phyloP scores from a whole-genome alignment of 768 basidiomycete species.

The Naganishia kalamii region DNA sequence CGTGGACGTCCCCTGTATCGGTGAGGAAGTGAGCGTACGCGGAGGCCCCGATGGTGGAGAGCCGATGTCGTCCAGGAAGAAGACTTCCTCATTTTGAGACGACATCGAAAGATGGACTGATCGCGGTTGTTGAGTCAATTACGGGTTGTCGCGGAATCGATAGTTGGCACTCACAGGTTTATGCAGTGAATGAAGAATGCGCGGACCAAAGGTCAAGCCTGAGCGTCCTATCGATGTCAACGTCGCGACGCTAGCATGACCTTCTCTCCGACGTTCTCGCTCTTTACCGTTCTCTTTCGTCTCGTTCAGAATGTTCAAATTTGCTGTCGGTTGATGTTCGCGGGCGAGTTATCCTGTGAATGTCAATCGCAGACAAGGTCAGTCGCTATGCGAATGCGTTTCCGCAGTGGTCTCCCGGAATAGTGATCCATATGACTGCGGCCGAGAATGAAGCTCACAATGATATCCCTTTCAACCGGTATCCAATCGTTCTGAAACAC shows the following conservation, averaged over 20 bases:
- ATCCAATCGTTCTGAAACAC: no score
- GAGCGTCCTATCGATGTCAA: not conserved
- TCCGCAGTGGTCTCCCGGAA: no score
- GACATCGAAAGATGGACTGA: not conserved
- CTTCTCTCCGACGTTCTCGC: not conserved
- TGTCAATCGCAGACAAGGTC: no score
- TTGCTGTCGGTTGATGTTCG: not conserved
- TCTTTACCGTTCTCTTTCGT: not conserved
- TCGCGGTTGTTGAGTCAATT: no score
- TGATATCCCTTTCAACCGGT: no score
- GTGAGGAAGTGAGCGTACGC: not conserved
- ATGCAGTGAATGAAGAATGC: not conserved
- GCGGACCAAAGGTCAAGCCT: conserved; percentile 7
- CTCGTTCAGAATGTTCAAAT: not conserved
- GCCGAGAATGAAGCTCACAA: no score
- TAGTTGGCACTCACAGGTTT: no score
- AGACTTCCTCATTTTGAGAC: conserved; percentile 16
- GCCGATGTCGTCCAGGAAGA: conserved; percentile 16
- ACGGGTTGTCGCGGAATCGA: no score
- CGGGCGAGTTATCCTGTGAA: not conserved
- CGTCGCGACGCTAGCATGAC: conserved; percentile 5
- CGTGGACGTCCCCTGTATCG: not conserved
- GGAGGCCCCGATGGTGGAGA: conserved; percentile 11
- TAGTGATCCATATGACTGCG: no score
- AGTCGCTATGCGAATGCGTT: no score